These are phyloP conservation scores for Malus sylvestris DNA, from an alignment of 306 rosid species.

Conservation along the genomic window DNA sequence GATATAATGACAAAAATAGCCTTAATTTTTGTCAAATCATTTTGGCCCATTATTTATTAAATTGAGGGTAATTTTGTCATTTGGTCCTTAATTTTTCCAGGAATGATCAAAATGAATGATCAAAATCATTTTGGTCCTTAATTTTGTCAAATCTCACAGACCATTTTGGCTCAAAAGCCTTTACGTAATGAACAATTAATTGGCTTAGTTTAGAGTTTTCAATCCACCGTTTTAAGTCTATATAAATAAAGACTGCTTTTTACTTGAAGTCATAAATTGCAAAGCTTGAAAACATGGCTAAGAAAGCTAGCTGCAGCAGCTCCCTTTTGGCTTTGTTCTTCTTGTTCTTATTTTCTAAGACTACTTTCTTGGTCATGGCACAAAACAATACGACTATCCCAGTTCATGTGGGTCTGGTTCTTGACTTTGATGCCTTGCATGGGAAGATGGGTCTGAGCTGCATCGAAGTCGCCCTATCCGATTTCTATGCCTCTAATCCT, in stretches of 20 bases:
- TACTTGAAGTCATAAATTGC: background rate
- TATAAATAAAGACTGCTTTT: background rate
- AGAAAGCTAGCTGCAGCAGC: background rate
- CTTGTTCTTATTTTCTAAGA: background rate
- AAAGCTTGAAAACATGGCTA: background rate
- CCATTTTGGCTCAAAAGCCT: too few relatives aligned
- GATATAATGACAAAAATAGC: too few relatives aligned
- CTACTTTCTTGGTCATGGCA: background rate
- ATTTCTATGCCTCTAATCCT: constrained; percentile 18
- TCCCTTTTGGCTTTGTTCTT: background rate
- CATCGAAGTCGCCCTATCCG: constrained; percentile 30
- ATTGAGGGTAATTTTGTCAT: too few relatives aligned
- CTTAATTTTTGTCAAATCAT: too few relatives aligned
- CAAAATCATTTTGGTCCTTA: too few relatives aligned
- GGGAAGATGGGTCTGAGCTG: constrained; percentile 31
- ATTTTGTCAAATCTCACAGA: too few relatives aligned
- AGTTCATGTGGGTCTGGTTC: constrained; percentile 24
- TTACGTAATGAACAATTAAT: too few relatives aligned
- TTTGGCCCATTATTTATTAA: too few relatives aligned
- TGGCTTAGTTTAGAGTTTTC: background rate
- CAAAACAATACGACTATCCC: background rate
- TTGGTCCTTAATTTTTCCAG: too few relatives aligned
- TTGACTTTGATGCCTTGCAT: background rate
- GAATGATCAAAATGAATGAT: too few relatives aligned
- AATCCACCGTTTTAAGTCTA: background rate